Evolutionary conservation across 495 filamentous ascomycete genomes (phyloP).

Genomic region (Lichina pygmaea): DNA sequence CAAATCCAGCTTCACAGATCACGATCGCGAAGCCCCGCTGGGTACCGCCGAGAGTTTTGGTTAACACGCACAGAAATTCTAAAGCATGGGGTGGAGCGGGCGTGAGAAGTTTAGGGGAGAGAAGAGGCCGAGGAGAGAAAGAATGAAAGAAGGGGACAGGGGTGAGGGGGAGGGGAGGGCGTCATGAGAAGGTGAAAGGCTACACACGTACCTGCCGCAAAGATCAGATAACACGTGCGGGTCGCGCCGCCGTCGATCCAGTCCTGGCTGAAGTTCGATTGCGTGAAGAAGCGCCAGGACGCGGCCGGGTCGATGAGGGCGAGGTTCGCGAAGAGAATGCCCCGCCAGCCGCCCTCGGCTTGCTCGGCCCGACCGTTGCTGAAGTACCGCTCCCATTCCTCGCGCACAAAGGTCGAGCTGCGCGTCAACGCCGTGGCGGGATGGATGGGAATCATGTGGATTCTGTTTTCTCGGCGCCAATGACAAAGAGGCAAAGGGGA

Average conservation of each 20-base stretch:
- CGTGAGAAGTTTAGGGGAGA: too few relatives aligned
- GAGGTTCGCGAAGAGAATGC: constrained; percentile 60
- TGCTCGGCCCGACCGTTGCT: constrained; percentile 26
- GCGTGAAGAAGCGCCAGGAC: constrained; percentile 48
- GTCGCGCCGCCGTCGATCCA: constrained; percentile 74
- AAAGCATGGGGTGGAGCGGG: too few relatives aligned
- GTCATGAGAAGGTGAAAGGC: not conserved
- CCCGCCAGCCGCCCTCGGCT: constrained; percentile 55
- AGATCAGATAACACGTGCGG: constrained; percentile 72
- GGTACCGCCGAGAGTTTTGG: too few relatives aligned
- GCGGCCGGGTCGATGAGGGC: constrained; percentile 46
- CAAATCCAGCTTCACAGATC: too few relatives aligned
- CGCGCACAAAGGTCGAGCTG: constrained; percentile 34
- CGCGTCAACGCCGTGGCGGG: constrained; percentile 45
- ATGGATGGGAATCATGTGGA: constrained; percentile 85
- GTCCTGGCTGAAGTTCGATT: constrained; percentile 31
- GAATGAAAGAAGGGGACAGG: not conserved
- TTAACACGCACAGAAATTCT: too few relatives aligned
- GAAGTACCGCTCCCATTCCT: constrained; percentile 78
- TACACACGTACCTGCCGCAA: constrained; percentile 29
- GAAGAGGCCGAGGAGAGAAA: too few relatives aligned
- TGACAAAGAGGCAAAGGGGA: not conserved
- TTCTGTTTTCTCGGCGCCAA: constrained; percentile 17
- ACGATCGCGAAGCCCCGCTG: too few relatives aligned
- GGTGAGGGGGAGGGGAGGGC: not conserved